Base-by-base conservation (phyloP, 2,329 filamentous ascomycete genomes). In the Parafenestella ontariensis region DNA sequence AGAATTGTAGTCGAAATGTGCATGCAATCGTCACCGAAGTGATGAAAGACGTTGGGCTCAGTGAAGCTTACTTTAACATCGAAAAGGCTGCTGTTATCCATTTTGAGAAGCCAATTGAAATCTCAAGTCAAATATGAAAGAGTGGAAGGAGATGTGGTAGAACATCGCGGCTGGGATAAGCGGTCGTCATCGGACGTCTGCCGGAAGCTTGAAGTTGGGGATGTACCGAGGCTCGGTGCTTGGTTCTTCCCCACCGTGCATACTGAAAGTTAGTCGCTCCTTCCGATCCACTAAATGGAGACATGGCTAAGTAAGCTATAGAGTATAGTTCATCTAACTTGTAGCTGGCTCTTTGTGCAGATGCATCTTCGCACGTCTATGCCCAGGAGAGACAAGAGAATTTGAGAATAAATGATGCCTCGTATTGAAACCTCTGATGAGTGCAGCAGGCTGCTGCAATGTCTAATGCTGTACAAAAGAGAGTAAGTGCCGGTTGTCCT, bases 41-140 rank as follows among this genome's bases (percentile, higher is more conserved):
- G 44, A 34, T 33, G 21, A 24, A 8, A 37, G 36, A 5, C 26
- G 5, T 2, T 18, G 6, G 28, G 23, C 26, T 6, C 6, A 3
- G 23, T 15, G 13, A 29, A n/a, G 8, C 49, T 18, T 63, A 73
- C 73, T 54, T 74, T 75, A 46, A 77, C 74, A 46, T 70, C 62
- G 57, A 77, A 77, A 29, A 77, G 71, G 9, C 52, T 65, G 8
- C 61, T 48, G 52, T 70, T 68, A 37, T 77, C 73, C 75, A 77
- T 77, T 26, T 54, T 66, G 45, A 23, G 13, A 15, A 9, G 0
- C 33, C 21, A 1, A 23, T 4, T n/a, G 31, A 13, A 5, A 39
- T 33, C 13, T 24, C 9, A 24, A 31, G 5, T 20, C 3, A 2
- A 34, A 18, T 15, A 39, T 15, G 34, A 21, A 6, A 15, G 29